Percentiles rank a stretch among this genome's conserved stretches.
phyloP scores from a whole-genome alignment of 305 asterid species.

The Fraxinus greggii region DNA sequence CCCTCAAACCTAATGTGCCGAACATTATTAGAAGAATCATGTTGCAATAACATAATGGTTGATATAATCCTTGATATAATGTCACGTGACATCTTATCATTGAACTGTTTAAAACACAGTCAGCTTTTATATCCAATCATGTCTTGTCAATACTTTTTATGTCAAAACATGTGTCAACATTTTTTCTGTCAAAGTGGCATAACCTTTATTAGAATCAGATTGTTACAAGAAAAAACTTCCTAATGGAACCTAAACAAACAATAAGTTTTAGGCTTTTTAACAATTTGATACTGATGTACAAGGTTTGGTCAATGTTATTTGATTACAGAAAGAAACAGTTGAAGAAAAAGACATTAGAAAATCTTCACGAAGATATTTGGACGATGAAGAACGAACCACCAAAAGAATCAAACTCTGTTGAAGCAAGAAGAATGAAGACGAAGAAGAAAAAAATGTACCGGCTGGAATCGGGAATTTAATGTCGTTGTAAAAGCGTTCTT shows the following conservation, averaged over 20 bases:
- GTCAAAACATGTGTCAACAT: no score
- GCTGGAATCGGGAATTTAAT: background rate
- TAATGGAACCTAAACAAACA: background rate
- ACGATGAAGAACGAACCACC: background rate
- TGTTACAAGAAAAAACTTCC: background rate
- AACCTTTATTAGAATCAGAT: background rate
- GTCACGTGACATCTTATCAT: no score
- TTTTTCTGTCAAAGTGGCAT: no score
- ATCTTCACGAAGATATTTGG: background rate
- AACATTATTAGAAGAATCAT: background rate
- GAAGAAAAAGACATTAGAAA: slow-evolving; percentile 6
- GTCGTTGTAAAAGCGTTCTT: background rate
- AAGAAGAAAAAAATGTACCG: background rate
- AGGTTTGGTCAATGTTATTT: background rate
- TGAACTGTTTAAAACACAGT: no score
- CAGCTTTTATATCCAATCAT: no score
- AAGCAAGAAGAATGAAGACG: background rate
- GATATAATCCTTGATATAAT: no score
- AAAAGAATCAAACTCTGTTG: background rate
- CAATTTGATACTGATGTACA: background rate
- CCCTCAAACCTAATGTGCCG: background rate
- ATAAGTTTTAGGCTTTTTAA: background rate
- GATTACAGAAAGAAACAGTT: background rate
- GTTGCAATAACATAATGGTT: no score
- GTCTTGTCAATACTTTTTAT: no score